Conservation (phyloP, 305 asterid genomes). For the Lippia alba region DNA sequence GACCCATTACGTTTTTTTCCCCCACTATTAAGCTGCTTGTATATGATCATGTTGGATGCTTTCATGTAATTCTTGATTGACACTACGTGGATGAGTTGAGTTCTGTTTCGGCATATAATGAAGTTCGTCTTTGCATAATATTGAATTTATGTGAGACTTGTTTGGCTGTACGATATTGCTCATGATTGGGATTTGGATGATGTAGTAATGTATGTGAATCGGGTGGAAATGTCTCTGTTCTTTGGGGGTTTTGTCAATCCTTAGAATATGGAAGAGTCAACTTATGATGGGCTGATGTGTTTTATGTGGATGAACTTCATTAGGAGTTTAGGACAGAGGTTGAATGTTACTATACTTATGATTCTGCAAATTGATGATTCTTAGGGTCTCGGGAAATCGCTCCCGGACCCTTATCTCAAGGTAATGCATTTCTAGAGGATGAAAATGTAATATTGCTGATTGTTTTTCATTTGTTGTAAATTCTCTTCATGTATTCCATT, state of each 20-base stretch:
- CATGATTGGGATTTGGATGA: too few species aligned
- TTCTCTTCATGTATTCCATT: slow-evolving; percentile 25
- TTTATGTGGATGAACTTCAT: not conserved
- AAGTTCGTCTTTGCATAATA: too few species aligned
- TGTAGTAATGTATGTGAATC: not conserved
- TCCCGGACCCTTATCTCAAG: slow-evolving; percentile 52
- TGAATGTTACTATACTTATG: not conserved
- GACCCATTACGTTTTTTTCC: too few species aligned
- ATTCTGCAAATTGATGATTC: slow-evolving; percentile 49
- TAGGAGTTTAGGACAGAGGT: too few species aligned
- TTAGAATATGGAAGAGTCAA: not conserved
- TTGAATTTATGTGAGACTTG: not conserved
- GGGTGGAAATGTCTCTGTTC: not conserved
- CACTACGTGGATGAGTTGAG: too few species aligned
- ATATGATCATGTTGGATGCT: too few species aligned
- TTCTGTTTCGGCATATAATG: too few species aligned
- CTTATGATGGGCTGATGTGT: not conserved
- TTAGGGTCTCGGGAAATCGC: slow-evolving; percentile 44
- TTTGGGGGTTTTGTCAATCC: not conserved
- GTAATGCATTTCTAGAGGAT: slow-evolving; percentile 45
- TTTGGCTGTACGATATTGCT: not conserved
- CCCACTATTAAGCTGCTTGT: too few species aligned
- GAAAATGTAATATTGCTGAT: slow-evolving; percentile 23
- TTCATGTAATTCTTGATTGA: too few species aligned
- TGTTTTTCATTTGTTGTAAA: slow-evolving; percentile 13